phyloP scores from a whole-genome alignment of 768 basidiomycete genomes.

The Tricholoma matsutake region DNA sequence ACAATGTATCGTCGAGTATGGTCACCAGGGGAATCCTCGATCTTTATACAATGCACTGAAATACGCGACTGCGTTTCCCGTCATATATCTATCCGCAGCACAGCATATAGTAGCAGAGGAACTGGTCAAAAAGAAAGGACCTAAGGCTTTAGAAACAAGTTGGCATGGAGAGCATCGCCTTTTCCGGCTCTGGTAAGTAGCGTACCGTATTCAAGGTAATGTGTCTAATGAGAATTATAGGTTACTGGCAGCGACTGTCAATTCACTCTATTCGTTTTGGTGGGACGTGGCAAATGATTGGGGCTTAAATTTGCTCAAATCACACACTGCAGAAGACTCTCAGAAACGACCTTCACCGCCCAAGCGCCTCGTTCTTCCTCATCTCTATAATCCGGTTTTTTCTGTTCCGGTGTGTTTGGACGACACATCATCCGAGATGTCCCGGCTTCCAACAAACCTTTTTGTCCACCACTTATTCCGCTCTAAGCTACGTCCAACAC shows the following conservation, averaged over 20 bases:
- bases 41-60: constrained; percentile 91
- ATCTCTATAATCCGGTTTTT: constrained; percentile 39
- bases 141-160: constrained; percentile 36
- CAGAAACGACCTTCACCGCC: constrained; percentile 32
- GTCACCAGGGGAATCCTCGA: constrained; percentile 56
- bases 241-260: constrained; percentile 80
- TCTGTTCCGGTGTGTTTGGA: constrained; percentile 17
- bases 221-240: constrained; percentile 35
- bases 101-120: constrained; percentile 73
- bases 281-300: constrained; percentile 99
- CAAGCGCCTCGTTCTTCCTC: constrained; percentile 44
- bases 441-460: constrained; percentile 6
- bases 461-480: constrained; percentile 39
- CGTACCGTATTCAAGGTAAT: background rate
- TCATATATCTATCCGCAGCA: constrained; percentile 90
- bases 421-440: constrained; percentile 6
- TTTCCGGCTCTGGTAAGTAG: constrained; percentile 78
- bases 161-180: constrained; percentile 79
- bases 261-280: constrained; percentile 96
- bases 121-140: constrained; percentile 46
- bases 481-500: constrained; percentile 68
- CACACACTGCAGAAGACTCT: constrained; percentile 24
- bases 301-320: constrained; percentile 78
- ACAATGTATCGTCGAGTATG: constrained; percentile 91
- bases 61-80: constrained; percentile 95